phyloP scores from a whole-genome alignment of 2,329 filamentous ascomycete species.

The Colletotrichum costaricense region DNA sequence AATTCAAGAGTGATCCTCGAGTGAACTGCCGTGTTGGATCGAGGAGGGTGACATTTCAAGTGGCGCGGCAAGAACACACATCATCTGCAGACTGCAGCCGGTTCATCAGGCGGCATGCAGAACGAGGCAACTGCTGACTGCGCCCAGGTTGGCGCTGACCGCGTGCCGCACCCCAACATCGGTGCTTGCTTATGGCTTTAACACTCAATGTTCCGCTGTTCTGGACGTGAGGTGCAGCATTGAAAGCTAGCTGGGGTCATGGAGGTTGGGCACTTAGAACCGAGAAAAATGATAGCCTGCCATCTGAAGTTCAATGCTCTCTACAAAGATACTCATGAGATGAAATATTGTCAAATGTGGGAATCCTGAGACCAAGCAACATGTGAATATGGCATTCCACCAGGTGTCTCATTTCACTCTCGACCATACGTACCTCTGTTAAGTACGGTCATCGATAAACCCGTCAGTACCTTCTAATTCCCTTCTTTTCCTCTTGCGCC shows the following conservation, averaged over 20 bases:
- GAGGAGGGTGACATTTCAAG: not conserved
- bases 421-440: not conserved
- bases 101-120: not conserved
- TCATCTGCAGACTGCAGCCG: not conserved
- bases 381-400: not conserved
- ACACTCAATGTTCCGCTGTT: no score
- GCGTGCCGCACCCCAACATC: not conserved
- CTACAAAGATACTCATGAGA: no score
- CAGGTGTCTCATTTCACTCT: not conserved
- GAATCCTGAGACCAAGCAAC: not conserved
- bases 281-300: no score
- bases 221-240: no score
- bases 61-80: not conserved
- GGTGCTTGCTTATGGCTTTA: no score
- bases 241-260: no score
- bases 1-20: not conserved
- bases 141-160: not conserved
- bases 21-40: not conserved
- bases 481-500: conserved; percentile 49
- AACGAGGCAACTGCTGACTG: not conserved
- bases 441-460: not conserved
- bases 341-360: no score
- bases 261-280: no score
- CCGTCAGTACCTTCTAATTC: conserved; percentile 31
- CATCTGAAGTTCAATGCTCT: no score